These are phyloP conservation scores for Teunomyces barrocoloradensis DNA, from an alignment of 805 yeast species.

Conservation along the genomic window DNA sequence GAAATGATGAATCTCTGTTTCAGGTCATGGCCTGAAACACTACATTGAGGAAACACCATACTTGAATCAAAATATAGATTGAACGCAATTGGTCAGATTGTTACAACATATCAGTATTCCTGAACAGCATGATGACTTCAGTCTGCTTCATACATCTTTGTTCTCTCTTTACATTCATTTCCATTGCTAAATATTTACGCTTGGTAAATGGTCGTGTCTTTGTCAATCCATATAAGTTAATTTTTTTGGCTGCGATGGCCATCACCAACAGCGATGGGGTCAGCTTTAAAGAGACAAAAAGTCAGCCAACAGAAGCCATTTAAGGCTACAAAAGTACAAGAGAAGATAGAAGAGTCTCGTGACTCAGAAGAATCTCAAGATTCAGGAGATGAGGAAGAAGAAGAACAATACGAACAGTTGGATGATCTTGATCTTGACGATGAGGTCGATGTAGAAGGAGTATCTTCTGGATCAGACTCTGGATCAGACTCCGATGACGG, in stretches of 20 bases:
- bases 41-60: no score
- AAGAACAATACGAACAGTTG: conserved; percentile 13
- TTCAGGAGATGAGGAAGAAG: conserved; percentile 6
- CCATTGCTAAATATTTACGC: neutral
- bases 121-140: no score
- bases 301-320: conserved; percentile 12
- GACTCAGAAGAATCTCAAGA: conserved; percentile 1
- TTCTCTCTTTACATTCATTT: neutral
- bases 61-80: no score
- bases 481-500: conserved; percentile 14
- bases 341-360: conserved; percentile 8
- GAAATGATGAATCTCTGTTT: no score
- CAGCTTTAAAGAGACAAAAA: conserved; percentile 23
- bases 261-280: conserved; percentile 13
- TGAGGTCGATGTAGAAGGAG: conserved; percentile 10
- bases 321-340: conserved; percentile 8
- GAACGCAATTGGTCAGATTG: no score
- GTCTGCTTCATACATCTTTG: no score
- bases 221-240: neutral
- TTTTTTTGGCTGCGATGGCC: conserved; percentile 1
- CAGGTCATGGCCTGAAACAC: no score
- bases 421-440: conserved; percentile 14
- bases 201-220: neutral
- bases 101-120: no score
- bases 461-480: conserved; percentile 6